Percentiles rank a stretch among this genome's conserved stretches.
Conservation (phyloP, 345 rosid genomes). For the Arabis alpina region DNA sequence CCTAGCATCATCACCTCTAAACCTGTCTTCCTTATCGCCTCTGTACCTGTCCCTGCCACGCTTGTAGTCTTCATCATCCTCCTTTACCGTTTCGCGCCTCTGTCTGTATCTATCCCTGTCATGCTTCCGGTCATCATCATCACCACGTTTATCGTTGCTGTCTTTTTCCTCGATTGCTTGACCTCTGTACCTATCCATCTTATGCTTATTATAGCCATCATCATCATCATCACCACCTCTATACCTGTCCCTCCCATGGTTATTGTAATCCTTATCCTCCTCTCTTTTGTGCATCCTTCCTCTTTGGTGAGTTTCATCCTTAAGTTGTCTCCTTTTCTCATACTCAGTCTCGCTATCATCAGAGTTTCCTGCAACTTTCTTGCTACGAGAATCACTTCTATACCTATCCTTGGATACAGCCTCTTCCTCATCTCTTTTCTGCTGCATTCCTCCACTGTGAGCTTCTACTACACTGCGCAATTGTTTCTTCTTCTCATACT, state of each 20-base stretch:
- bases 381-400: conserved; percentile 35
- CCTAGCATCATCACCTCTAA: conserved; percentile 25
- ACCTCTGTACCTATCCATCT: conserved; percentile 36
- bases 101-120: conserved; percentile 40
- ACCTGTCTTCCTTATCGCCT: conserved; percentile 46
- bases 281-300: conserved; percentile 48
- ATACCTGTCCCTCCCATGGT: conserved; percentile 45
- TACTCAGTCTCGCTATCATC: conserved; percentile 41
- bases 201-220: conserved; percentile 16
- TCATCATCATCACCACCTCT: conserved; percentile 41
- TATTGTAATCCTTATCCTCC: conserved; percentile 40
- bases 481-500: conserved; percentile 30
- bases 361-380: conserved; percentile 31
- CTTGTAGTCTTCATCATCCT: conserved; percentile 36
- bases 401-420: conserved; percentile 3
- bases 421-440: conserved; percentile 29
- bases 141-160: conserved; percentile 43
- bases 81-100: conserved; percentile 14
- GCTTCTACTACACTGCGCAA: conserved; percentile 41
- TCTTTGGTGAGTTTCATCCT: conserved; percentile 47
- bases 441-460: conserved; percentile 41
- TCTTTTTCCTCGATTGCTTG: conserved; percentile 41
- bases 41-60: conserved; percentile 45
- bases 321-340: conserved; percentile 32
- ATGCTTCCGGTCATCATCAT: neutral